phyloP scores from a whole-genome alignment of 768 basidiomycete genomes.

The Nidula microcarpa region DNA sequence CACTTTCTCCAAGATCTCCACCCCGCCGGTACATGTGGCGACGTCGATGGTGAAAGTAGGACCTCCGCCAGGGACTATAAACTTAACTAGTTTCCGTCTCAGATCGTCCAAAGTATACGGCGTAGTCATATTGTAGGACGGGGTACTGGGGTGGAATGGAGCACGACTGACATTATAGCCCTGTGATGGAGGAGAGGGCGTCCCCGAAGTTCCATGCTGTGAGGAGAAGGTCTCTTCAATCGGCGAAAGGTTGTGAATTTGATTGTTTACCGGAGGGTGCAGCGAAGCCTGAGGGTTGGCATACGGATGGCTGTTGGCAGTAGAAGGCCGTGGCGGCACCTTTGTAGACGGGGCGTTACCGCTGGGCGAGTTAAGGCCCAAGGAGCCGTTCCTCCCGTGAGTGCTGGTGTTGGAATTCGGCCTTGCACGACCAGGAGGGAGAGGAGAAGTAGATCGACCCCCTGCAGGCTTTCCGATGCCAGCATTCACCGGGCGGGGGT shows the following conservation, averaged over 20 bases:
- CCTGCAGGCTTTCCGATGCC: constrained; percentile 34
- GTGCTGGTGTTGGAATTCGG: constrained; percentile 18
- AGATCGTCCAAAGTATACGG: constrained; percentile 56
- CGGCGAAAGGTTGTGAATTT: constrained; percentile 57
- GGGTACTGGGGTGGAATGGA: constrained; percentile 47
- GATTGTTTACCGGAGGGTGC: constrained; percentile 26
- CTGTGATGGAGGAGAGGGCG: constrained; percentile 46
- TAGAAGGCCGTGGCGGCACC: constrained; percentile 39
- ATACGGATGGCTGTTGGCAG: constrained; percentile 55
- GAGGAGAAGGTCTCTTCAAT: constrained; percentile 63
- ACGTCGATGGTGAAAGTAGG: constrained; percentile 78
- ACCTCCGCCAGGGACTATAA: constrained; percentile 80
- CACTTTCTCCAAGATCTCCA: constrained; percentile 85
- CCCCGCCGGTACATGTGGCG: constrained; percentile 72
- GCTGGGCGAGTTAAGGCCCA: constrained; percentile 38
- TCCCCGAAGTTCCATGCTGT: constrained; percentile 28
- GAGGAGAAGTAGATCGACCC: constrained; percentile 41
- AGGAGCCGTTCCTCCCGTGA: constrained; percentile 54
- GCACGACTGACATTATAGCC: constrained; percentile 59
- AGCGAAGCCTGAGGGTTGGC: constrained; percentile 47
- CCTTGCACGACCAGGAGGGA: constrained; percentile 30
- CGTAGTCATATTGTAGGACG: constrained; percentile 18
- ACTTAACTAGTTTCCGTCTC: constrained; percentile 83
- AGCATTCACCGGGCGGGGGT: constrained; percentile 54
- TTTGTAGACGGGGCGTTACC: constrained; percentile 34